Conservation (phyloP, 306 rosid genomes). For the Quercus suber region DNA sequence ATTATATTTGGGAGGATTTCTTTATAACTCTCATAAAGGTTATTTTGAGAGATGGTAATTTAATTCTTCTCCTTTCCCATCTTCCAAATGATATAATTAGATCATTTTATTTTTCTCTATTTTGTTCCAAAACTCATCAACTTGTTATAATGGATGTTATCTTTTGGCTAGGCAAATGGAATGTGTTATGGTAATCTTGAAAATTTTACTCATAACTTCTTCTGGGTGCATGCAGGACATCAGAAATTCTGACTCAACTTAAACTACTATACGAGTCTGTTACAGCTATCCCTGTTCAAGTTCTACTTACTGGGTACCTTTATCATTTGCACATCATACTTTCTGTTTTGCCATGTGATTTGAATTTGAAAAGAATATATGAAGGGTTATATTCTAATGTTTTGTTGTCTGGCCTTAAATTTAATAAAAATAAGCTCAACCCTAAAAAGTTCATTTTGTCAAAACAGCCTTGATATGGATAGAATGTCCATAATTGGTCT, state of each 20-base stretch:
- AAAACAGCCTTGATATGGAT: neutral
- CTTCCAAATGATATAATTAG: no score
- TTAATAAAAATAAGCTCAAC: neutral
- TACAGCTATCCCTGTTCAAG: conserved; percentile 53
- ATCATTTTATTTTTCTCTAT: no score
- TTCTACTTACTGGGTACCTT: conserved; percentile 67
- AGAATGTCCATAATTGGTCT: neutral
- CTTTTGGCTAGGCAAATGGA: neutral
- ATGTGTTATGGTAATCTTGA: neutral
- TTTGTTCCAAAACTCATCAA: neutral
- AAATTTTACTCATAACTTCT: neutral
- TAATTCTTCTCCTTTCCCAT: no score
- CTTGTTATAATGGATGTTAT: neutral
- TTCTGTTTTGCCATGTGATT: neutral
- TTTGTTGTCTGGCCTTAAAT: neutral
- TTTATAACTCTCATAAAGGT: no score
- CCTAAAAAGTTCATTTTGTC: neutral
- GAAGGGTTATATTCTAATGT: neutral
- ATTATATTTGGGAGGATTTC: no score
- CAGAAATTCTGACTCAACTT: conserved; percentile 58
- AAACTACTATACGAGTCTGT: conserved; percentile 31
- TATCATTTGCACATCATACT: neutral
- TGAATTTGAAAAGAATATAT: neutral
- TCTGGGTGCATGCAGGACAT: conserved; percentile 47
- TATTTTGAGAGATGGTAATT: no score